Conservation (phyloP, 768 basidiomycete genomes). For the Scleroderma bovista region DNA sequence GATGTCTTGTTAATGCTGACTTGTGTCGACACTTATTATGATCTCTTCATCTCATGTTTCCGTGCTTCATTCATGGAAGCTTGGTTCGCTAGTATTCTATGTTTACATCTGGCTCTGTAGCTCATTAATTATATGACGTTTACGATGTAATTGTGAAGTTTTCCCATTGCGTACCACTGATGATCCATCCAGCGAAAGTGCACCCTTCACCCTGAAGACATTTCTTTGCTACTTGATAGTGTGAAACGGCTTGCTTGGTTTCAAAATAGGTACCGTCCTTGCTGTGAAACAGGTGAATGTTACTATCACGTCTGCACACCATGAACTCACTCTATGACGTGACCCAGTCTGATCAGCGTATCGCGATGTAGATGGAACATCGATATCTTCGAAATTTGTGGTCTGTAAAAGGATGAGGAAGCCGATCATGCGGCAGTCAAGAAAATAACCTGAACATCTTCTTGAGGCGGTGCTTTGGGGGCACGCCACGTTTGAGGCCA, state of each 20-base stretch:
- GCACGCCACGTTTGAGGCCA: conserved; percentile 72
- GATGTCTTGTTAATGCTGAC: conserved; percentile 10
- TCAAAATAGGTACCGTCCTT: conserved; percentile 38
- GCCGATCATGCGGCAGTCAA: background rate
- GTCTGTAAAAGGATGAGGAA: conserved; percentile 30
- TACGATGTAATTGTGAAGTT: conserved; percentile 33
- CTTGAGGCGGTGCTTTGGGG: conserved; percentile 62
- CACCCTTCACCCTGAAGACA: conserved; percentile 38
- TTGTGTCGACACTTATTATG: conserved; percentile 7
- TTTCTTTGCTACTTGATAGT: conserved; percentile 50
- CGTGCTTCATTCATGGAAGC: background rate
- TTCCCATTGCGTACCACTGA: conserved; percentile 49
- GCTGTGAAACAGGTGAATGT: conserved; percentile 6
- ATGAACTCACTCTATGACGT: conserved; percentile 8
- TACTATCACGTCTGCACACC: background rate
- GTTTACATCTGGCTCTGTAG: too few relatives aligned
- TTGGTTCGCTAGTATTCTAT: too few relatives aligned
- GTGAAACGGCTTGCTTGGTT: conserved; percentile 35
- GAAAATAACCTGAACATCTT: conserved; percentile 55
- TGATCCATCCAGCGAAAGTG: conserved; percentile 60
- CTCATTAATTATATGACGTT: background rate
- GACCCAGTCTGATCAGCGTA: conserved; percentile 13
- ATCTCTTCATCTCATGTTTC: background rate
- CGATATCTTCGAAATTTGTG: conserved; percentile 47
- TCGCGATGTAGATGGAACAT: conserved; percentile 43